Evolutionary conservation across 768 basidiomycete genomes (phyloP).

Genomic region (Boletales sp.): DNA sequence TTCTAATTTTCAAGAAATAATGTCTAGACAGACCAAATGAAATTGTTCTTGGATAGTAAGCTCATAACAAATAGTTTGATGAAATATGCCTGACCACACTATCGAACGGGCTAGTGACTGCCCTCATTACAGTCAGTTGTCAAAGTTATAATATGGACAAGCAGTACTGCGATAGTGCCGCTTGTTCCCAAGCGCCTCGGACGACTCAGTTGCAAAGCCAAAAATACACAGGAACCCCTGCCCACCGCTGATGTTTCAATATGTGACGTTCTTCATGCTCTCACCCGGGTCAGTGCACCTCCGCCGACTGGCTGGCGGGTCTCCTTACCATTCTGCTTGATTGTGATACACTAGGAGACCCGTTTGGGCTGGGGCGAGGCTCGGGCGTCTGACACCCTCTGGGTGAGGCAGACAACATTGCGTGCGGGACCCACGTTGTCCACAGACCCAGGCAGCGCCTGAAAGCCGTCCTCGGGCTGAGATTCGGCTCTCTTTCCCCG

Average conservation of each 20-base stretch:
- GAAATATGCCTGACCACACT: no score
- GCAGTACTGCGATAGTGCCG: no score
- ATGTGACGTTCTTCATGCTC: not conserved
- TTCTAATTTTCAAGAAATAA: no score
- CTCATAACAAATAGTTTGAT: not conserved
- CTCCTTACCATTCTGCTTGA: not conserved
- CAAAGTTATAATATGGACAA: no score
- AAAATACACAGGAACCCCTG: not conserved
- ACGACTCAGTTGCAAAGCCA: not conserved
- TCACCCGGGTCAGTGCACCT: not conserved
- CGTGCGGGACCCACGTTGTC: not conserved
- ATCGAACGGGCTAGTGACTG: no score
- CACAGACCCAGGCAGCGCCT: not conserved
- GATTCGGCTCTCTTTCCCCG: not conserved
- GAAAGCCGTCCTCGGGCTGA: not conserved
- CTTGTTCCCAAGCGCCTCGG: no score
- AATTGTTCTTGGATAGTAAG: not conserved
- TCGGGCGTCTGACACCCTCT: not conserved
- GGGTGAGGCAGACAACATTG: not conserved
- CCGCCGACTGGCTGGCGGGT: no score
- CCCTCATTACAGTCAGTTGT: no score
- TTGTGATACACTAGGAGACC: not conserved
- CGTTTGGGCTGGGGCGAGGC: not conserved
- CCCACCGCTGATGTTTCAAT: not conserved
- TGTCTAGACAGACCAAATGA: no score